Conservation (phyloP, 257 asterid species). For the Oldenlandia corymbosa region DNA sequence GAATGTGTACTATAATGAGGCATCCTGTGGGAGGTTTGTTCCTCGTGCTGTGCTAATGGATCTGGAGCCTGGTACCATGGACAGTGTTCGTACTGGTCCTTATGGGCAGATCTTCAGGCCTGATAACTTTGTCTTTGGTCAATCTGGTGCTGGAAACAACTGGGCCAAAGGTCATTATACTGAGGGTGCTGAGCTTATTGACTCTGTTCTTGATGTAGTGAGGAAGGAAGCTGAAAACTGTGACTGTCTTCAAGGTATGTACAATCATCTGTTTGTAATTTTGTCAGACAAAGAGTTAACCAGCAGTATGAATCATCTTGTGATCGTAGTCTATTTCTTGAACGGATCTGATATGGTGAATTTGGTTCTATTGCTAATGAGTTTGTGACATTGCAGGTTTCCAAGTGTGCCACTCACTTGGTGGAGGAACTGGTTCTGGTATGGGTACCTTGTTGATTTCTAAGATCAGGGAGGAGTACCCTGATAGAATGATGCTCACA, state of each 20-base stretch:
- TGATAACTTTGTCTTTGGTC: constrained; percentile 75
- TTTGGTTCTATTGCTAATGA: not conserved
- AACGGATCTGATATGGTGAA: no score
- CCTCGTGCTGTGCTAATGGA: constrained; percentile 97
- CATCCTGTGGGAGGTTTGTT: constrained; percentile 86
- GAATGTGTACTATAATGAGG: constrained; percentile 81
- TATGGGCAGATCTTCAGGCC: constrained; percentile 85
- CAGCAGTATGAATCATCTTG: no score
- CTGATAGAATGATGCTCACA: constrained; percentile 81
- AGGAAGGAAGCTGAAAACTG: constrained; percentile 84
- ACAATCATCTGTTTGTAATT: no score
- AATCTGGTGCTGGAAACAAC: constrained; percentile 87
- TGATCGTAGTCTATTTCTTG: no score
- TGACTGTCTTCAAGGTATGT: constrained; percentile 79
- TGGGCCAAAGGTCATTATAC: constrained; percentile 90
- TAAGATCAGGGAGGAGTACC: constrained; percentile 78
- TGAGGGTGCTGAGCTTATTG: constrained; percentile 86
- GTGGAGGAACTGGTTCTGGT: constrained; percentile 91
- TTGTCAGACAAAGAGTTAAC: no score
- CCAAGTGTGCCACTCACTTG: constrained; percentile 81
- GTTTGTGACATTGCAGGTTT: constrained; percentile 39
- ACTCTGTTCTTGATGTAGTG: constrained; percentile 79
- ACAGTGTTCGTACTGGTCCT: constrained; percentile 84
- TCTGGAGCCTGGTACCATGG: constrained; percentile 95
- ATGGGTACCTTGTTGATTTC: constrained; percentile 80